A percentile compares a stretch with the other conserved stretches of the same genome.
Evolutionary conservation across 305 asterid species (phyloP).

Genomic region (Solanum aculeatissimum): DNA sequence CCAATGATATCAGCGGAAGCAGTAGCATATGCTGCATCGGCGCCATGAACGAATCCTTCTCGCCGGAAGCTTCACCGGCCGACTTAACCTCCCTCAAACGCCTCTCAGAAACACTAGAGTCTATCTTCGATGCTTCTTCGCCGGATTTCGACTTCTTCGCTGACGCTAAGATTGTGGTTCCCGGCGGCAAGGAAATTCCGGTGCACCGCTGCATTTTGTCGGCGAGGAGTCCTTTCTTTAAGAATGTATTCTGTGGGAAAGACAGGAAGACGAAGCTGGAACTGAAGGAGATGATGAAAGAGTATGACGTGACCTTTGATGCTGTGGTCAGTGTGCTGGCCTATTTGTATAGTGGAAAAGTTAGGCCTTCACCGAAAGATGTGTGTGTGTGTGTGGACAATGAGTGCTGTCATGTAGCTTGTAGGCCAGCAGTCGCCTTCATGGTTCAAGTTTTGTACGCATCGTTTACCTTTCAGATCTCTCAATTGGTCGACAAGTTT

Average conservation of each 20-base stretch:
- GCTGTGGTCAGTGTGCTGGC: constrained; percentile 55
- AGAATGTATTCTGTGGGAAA: constrained; percentile 25
- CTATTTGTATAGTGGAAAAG: constrained; percentile 62
- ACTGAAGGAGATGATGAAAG: constrained; percentile 66
- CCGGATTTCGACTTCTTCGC: constrained; percentile 65
- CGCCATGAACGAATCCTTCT: constrained; percentile 16
- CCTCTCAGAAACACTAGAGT: constrained; percentile 58
- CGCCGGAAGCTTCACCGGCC: constrained; percentile 15
- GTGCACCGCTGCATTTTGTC: constrained; percentile 77
- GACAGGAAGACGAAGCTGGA: constrained; percentile 36
- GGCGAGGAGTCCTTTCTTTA: constrained; percentile 65
- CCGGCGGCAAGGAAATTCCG: constrained; percentile 55
- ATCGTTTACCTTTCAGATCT: constrained; percentile 57
- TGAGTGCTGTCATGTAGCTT: constrained; percentile 74
- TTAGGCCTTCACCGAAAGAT: constrained; percentile 44
- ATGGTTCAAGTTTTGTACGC: constrained; percentile 61
- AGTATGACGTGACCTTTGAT: constrained; percentile 55
- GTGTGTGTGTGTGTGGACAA: constrained; percentile 72
- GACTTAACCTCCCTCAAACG: constrained; percentile 40
- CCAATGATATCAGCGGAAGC: constrained; percentile 58
- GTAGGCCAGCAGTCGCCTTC: constrained; percentile 65
- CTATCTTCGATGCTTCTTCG: constrained; percentile 39
- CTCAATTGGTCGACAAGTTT: constrained; percentile 47
- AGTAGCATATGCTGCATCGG: constrained; percentile 47
- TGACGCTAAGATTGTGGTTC: constrained; percentile 51